These are phyloP conservation scores for Buxus sempervirens DNA, from an alignment of 164 flowering plant species.

Conservation along the genomic window DNA sequence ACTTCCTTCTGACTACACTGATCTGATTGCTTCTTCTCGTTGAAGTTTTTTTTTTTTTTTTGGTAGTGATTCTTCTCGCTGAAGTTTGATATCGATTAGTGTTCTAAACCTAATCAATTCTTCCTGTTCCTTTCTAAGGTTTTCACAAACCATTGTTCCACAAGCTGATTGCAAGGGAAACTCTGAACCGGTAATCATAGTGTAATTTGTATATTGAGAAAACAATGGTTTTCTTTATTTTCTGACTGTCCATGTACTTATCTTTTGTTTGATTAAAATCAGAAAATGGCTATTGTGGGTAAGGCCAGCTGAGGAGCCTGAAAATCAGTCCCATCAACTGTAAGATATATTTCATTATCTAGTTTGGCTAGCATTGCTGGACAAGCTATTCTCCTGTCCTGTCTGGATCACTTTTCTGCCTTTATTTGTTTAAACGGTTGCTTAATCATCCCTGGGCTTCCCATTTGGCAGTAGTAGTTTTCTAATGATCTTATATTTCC, in stretches of 20 bases:
- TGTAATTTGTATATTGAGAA: background rate
- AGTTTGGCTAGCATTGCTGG: background rate
- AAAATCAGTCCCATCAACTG: conserved; percentile 10
- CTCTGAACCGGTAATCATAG: conserved; percentile 26
- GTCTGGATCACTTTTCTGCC: too few species aligned
- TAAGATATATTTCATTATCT: background rate
- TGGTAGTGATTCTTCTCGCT: too few species aligned
- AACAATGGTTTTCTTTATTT: too few species aligned
- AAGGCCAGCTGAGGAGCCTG: conserved; percentile 51
- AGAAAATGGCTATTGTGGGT: conserved; percentile 43
- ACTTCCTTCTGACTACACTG: too few species aligned
- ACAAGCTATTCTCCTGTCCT: background rate
- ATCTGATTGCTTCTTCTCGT: too few species aligned
- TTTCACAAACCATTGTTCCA: conserved; percentile 33
- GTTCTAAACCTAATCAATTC: background rate
- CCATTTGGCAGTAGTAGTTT: conserved; percentile 3
- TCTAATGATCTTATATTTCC: background rate
- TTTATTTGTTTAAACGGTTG: too few species aligned
- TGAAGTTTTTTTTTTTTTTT: too few species aligned
- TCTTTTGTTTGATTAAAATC: conserved; percentile 15
- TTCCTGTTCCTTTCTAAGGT: conserved; percentile 33
- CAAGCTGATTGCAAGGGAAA: conserved; percentile 40
- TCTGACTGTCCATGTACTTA: background rate
- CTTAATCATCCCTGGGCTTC: background rate
- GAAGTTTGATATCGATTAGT: background rate